Evolutionary conservation across 371 early-diverging fungal genomes (phyloP).

Genomic region (Mucor piriformis): DNA sequence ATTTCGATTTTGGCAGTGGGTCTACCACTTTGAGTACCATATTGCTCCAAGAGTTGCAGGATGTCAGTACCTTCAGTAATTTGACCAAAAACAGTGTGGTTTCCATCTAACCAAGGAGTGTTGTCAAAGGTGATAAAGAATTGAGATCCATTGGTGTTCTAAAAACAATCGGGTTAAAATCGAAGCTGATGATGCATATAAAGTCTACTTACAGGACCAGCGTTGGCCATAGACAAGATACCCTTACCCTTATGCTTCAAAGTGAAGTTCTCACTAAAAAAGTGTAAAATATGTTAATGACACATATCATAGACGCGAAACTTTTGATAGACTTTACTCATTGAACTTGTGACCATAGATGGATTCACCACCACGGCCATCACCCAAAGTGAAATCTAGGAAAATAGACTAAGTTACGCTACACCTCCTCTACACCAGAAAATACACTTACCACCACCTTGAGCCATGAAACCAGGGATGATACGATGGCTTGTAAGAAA

Average conservation of each 20-base stretch:
- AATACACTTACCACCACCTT: slow-evolving; percentile 80
- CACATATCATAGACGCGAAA: background rate
- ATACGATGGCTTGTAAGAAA: slow-evolving; percentile 76
- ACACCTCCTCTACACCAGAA: background rate
- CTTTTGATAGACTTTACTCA: slow-evolving; percentile 62
- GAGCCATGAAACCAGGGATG: slow-evolving; percentile 97
- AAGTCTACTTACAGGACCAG: slow-evolving; percentile 67
- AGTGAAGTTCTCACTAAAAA: slow-evolving; percentile 92
- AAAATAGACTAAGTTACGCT: background rate
- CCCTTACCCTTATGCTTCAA: slow-evolving; percentile 85
- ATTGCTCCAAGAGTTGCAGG: slow-evolving; percentile 77
- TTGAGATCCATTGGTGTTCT: slow-evolving; percentile 96
- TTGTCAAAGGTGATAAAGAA: slow-evolving; percentile 88
- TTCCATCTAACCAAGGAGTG: slow-evolving; percentile 91
- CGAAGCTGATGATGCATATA: background rate
- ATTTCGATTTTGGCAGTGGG: slow-evolving; percentile 71
- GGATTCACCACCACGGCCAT: slow-evolving; percentile 95
- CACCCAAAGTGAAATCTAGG: slow-evolving; percentile 84
- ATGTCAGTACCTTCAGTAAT: slow-evolving; percentile 83
- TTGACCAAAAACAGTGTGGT: slow-evolving; percentile 86
- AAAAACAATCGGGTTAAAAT: background rate
- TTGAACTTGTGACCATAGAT: slow-evolving; percentile 95
- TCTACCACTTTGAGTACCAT: slow-evolving; percentile 72
- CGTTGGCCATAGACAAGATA: slow-evolving; percentile 96
- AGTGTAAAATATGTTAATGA: background rate